Conservation (phyloP, 2,329 filamentous ascomycete genomes). For the Zalaria obscura region DNA sequence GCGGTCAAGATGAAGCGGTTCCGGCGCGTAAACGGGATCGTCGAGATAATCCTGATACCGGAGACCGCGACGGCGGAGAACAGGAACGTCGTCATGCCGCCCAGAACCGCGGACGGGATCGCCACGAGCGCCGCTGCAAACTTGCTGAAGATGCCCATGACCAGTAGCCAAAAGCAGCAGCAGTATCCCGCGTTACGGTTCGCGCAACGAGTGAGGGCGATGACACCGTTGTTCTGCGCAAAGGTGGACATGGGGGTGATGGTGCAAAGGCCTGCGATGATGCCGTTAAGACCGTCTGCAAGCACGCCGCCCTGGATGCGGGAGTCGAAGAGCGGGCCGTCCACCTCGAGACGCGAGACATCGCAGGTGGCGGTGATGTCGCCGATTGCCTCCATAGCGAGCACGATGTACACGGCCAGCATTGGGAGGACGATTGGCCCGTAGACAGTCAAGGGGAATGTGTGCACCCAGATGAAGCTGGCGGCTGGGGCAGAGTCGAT, state of each 20-base stretch:
- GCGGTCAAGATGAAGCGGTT: constrained; percentile 73
- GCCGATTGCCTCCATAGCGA: constrained; percentile 60
- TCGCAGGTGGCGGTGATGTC: constrained; percentile 66
- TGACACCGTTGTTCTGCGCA: constrained; percentile 75
- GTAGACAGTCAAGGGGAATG: constrained; percentile 58
- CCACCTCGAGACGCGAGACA: constrained; percentile 61
- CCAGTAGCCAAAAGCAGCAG: constrained; percentile 59
- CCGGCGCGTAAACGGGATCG: constrained; percentile 60
- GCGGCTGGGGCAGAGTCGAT: constrained; percentile 58
- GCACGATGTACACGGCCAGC: constrained; percentile 48
- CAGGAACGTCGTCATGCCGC: constrained; percentile 56
- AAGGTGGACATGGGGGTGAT: constrained; percentile 71
- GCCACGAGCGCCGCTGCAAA: constrained; percentile 67
- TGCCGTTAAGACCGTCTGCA: constrained; percentile 62
- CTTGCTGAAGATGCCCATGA: constrained; percentile 75
- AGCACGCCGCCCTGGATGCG: constrained; percentile 68
- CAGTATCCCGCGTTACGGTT: constrained; percentile 70
- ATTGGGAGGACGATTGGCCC: constrained; percentile 60
- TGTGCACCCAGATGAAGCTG: constrained; percentile 68
- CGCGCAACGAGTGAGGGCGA: constrained; percentile 67
- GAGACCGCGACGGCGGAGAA: constrained; percentile 65
- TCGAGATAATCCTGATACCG: constrained; percentile 61
- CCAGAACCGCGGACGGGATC: constrained; percentile 44
- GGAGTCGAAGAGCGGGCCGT: constrained; percentile 57
- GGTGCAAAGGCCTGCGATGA: constrained; percentile 63